Base-by-base conservation (phyloP, 129 eudicot genomes). In the Erigeron canadensis region DNA sequence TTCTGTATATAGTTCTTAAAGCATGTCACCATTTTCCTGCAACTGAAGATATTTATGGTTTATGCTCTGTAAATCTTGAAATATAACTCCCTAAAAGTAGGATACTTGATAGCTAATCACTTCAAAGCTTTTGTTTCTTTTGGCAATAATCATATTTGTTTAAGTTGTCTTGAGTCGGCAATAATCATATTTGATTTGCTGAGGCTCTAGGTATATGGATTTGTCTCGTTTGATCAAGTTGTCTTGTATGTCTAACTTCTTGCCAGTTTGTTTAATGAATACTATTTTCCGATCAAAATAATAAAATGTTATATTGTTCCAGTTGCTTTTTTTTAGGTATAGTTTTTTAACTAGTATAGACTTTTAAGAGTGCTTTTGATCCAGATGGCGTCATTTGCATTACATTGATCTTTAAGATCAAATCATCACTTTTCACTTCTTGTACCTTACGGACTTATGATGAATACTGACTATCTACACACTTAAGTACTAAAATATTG, bases 351-450 rank as follows among this genome's bases (percentile, higher is more conserved):
- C 8, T 34, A 69, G 40, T 51, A 51, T 51, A 18, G 13, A 17
- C 5, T 53, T 51, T 10, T 51, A 3, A 55, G 4, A 17, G 37
- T 34, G 74, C 6, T 69, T 16, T 0, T 50, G 51, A 53, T 37
- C 19, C 12, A 18, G n/a, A 41, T 39, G 56, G 5, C 19, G 21
- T 7, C 46, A 10, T 38, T 37, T 54, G 17, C 64, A 38, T 39
- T 70, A 42, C 71, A 54, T 4, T 75, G 45, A 64, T 74, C 0
- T 22, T 41, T 40, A 22, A 41, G 37, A 65, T 55, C 39, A 42
- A 48, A 54, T 37, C 13, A 10, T 43, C 44, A 74, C 39, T 7
- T 43, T 13, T 61, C 38, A 28, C 56, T 65, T 65, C 43, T 23
- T 74, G 42, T 65, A 43, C 12, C 38, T 65, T 71, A 23, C 1